Evolutionary conservation across 768 basidiomycete genomes (phyloP), one percentile per base, ranked within the genome.

Genomic region (Cystobasidium onofrii): DNA sequence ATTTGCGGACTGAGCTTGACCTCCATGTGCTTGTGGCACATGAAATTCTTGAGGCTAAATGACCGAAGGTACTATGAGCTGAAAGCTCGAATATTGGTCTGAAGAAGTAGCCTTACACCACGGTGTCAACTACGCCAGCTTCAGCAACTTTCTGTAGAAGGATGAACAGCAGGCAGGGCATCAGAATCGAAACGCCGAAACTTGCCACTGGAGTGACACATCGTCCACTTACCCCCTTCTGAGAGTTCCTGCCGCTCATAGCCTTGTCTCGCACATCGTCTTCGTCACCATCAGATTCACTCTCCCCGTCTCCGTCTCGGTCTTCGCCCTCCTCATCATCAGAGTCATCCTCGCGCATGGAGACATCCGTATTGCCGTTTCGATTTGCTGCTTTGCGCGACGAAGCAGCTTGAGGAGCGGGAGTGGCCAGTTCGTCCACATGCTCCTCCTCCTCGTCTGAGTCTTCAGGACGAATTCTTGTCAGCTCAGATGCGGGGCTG

Each of bases 121-220:
- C 86, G 39, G 85, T 84, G 77, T 91, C 89, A 74, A 97, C 90
- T 76, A 97, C 88, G 3, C 94, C 95, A 77, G 88, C 86, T 64
- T 94, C 89, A 4, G 93, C 90, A 57, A 90, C 84, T 17, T 84
- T 86, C 92, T 95, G 66, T 39, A 31, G 31, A 10, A n/a, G 25
- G 39, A 36, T 9, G 3, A 61, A 15, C 17, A 9, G 15, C 3
- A 4, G 13, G 17, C 57, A 13, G 6, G 10, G 4, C 3, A 31
- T 39, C 34, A 39, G 33, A 12, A 39, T n/a, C n/a, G n/a, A 13
- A 20, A 23, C 33, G 13, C 27, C 12, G 12, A 34, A 9, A 60
- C 34, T 64, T 39, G 6, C 63, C 3, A 2, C 2, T 20, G 2
- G 33, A 36, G 23, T 44, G 31, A 10, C 17, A 44, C 4, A 27